Percentiles rank a stretch among this genome's conserved stretches.
Conservation (phyloP, 371 early-diverging fungal species). For the Batrachochytrium dendrobatidis region DNA sequence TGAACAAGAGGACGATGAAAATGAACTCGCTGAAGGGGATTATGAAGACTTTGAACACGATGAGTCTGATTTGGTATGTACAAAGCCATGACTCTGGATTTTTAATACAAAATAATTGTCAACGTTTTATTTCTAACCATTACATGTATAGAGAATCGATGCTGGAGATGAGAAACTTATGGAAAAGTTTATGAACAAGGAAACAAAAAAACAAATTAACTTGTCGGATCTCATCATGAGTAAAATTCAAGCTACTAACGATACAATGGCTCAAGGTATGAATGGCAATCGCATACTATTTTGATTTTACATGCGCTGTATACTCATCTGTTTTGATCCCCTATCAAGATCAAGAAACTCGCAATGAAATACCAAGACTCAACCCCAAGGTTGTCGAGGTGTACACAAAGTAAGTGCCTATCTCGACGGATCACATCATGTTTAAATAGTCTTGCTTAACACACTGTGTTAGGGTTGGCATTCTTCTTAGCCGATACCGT, state of each 20-base stretch:
- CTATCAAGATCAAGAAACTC: no score
- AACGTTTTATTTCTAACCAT: neutral
- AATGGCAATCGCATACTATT: neutral
- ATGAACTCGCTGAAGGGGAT: conserved; percentile 47
- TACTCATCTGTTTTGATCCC: no score
- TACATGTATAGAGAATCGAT: conserved; percentile 25
- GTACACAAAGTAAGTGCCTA: conserved; percentile 69
- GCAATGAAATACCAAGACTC: conserved; percentile 34
- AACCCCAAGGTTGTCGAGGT: conserved; percentile 91
- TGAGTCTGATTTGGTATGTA: conserved; percentile 5
- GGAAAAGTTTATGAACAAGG: conserved; percentile 79
- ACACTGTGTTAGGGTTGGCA: conserved; percentile 60
- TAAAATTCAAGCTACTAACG: conserved; percentile 62
- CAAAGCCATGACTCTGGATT: neutral
- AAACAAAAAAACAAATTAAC: conserved; percentile 72
- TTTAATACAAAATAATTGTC: no score
- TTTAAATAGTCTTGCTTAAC: neutral
- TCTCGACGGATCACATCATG: neutral
- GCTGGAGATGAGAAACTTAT: conserved; percentile 45
- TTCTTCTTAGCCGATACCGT: conserved; percentile 84
- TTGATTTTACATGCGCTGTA: no score
- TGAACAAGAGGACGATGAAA: conserved; percentile 7
- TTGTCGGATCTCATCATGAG: conserved; percentile 92
- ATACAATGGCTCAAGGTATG: conserved; percentile 7
- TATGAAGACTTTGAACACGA: conserved; percentile 35